Conservation (phyloP, 768 basidiomycete species). For the Auricularia auricula-judae region DNA sequence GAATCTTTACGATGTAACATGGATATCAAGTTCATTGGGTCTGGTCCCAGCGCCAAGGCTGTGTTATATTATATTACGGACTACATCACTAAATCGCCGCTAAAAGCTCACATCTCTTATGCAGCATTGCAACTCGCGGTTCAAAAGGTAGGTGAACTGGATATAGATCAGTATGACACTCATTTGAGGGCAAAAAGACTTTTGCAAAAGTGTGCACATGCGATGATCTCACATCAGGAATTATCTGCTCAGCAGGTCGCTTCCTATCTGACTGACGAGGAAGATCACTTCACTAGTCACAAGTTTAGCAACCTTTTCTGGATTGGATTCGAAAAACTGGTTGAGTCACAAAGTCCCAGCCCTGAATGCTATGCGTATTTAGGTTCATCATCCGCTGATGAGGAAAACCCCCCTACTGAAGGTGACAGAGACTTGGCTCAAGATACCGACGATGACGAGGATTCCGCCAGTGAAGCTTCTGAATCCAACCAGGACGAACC, state of each 20-base stretch:
- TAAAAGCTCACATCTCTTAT: slow-evolving; percentile 12
- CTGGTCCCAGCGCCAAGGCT: slow-evolving; percentile 22
- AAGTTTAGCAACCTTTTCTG: slow-evolving; percentile 7
- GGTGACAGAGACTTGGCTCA: not conserved
- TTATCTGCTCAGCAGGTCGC: slow-evolving; percentile 20
- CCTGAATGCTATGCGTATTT: not conserved
- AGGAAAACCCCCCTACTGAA: not conserved
- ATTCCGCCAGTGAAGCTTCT: not conserved
- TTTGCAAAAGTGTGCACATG: slow-evolving; percentile 7
- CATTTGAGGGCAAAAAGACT: not conserved
- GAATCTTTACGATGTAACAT: slow-evolving; percentile 5
- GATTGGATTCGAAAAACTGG: not conserved
- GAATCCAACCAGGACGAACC: not conserved
- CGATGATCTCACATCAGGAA: slow-evolving; percentile 16
- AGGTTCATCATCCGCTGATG: not conserved
- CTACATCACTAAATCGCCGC: slow-evolving; percentile 24
- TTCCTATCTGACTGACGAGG: slow-evolving; percentile 17
- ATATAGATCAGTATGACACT: too few relatives aligned
- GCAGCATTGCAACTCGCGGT: slow-evolving; percentile 4
- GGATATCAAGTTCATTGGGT: slow-evolving; percentile 16
- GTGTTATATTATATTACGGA: slow-evolving; percentile 26
- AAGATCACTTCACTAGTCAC: slow-evolving; percentile 14
- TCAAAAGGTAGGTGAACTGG: not conserved
- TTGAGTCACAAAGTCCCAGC: not conserved
- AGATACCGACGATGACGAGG: not conserved